Base-by-base conservation (phyloP, 2,329 filamentous ascomycete species). In the Colletotrichum plurivorum region DNA sequence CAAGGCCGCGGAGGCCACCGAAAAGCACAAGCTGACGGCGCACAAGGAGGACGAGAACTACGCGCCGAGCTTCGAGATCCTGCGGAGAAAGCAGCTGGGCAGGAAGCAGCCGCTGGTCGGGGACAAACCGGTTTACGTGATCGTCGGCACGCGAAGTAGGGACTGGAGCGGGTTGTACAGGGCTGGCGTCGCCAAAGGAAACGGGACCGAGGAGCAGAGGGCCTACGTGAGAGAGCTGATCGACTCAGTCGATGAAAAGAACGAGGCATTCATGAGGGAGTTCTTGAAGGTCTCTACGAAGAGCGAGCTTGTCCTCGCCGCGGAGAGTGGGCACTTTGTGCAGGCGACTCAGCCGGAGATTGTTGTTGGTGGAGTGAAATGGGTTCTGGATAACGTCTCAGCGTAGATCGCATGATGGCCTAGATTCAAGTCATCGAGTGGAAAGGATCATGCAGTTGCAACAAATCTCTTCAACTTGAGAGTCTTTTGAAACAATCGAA, bases 161-260 rank as follows among this genome's bases (percentile, higher is more conserved):
- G 63, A 61, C 0, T 61, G 63, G 63, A 41, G 8, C 2, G 49
- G 55, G 15, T 20, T 66, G 39, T 61, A 48, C 16, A 25, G n/a
- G 8, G 63, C 63, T 2, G 63, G 63, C 0, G 56, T 61, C 36
- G 63, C 55, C 9, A 49, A 27, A 46, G 63, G 63, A 15, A 66
- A 66, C 39, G 63, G 55, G 15, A 66, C 48, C 16, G 56, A 66
- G 41, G 63, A 66, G 63, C 22, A 61, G 48, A 66, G 55, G 10
- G 8, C 15, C 1, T 41, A 66, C 51, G 63, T 66, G 46, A 61
- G 63, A 20, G 49, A 41, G n/a, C 16, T 66, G 48, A 61, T 61
- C 31, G 13, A 31, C 48, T n/a, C 25, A 9, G 56, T 61, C 12
- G 55, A 66, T 43, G 63, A 6, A 39, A 65, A 65, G 25, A 46